Evolutionary conservation across 2,329 filamentous ascomycete species (phyloP), one percentile per base, ranked within the genome.

Genomic region (Trichoderma harzianum): DNA sequence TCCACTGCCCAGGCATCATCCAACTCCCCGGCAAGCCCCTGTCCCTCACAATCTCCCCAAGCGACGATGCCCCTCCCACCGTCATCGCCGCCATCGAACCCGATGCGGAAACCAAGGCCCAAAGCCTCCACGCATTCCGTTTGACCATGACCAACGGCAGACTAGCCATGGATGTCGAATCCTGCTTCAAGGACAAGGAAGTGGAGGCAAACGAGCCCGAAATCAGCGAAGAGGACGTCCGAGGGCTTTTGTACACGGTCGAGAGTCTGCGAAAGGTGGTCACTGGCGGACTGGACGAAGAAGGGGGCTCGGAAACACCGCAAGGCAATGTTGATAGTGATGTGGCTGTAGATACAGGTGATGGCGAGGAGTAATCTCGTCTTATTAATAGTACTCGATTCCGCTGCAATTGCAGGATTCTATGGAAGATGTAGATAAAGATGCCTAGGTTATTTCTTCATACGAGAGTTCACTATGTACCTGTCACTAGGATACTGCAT

Each of bases 1-100:
- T 93, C 53, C 79, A 82, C 10, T 83, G 87, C 73, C 85, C 65
- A 77, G 74, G 79, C 66, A 74, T 80, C 72, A 82, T 93, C 68
- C 79, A 83, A 51, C 79, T 93, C 5, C 83, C 85, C 3, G 91
- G 91, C 8, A 94, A 93, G 76, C 87, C 90, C 1, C 86, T 95
- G 5, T 88, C 90, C 77, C 77, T 86, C 12, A 77, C 80, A 32
- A 73, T 80, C n/a, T 69, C 70, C 1, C 73, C 77, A 16, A 69
- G 72, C 36, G 72, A 70, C 28, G 72, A 74, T 8, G 72, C 74
- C 4, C 72, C 75, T 3, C 80, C 77, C 24, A 78, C 73, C 69
- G 73, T 87, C 39, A 73, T 85, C 51, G 80, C 83, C 7, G 80
- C 84, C 16, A 74, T 85, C 43, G 84, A 87, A 70, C 76, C 80